Conservation (phyloP, 192 early-diverging fungal genomes). For the Coemansia sp. region DNA sequence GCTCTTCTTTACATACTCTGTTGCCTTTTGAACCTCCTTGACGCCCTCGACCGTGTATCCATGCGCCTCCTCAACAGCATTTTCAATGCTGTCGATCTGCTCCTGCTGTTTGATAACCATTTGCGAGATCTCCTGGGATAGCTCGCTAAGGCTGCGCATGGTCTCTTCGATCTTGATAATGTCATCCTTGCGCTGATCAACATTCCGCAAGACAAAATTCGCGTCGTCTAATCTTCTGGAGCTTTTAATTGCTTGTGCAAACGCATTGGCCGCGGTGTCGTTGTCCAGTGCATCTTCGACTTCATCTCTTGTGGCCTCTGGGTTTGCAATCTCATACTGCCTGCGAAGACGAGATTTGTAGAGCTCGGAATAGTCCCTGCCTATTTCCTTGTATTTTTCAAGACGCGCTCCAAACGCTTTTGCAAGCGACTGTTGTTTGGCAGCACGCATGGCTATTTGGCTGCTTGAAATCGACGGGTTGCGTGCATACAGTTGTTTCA, state of each 20-base stretch:
- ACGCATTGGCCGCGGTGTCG: conserved; percentile 52
- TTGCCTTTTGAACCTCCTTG: conserved; percentile 32
- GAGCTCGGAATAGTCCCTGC: conserved; percentile 48
- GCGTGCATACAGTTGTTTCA: conserved; percentile 9
- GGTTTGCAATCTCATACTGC: conserved; percentile 53
- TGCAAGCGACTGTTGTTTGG: conserved; percentile 29
- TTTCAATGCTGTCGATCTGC: conserved; percentile 54
- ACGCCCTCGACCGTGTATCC: conserved; percentile 18
- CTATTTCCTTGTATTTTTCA: conserved; percentile 49
- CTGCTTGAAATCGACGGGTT: conserved; percentile 24
- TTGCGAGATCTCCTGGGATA: conserved; percentile 50
- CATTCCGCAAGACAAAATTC: conserved; percentile 45
- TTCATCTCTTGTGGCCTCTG: conserved; percentile 48
- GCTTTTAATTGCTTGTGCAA: conserved; percentile 48
- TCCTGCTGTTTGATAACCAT: conserved; percentile 59
- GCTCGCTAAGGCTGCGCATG: conserved; percentile 41
- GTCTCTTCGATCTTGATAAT: conserved; percentile 55
- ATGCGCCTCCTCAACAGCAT: conserved; percentile 43
- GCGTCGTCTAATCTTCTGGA: conserved; percentile 36
- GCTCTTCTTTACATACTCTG: conserved; percentile 23
- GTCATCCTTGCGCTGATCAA: conserved; percentile 51
- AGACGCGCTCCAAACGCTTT: conserved; percentile 42
- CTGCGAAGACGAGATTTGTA: conserved; percentile 47
- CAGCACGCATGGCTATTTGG: conserved; percentile 18
- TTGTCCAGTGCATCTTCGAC: conserved; percentile 47